These are phyloP conservation scores for Dioszegia crocea DNA, from an alignment of 768 basidiomycete species.

Conservation along the genomic window DNA sequence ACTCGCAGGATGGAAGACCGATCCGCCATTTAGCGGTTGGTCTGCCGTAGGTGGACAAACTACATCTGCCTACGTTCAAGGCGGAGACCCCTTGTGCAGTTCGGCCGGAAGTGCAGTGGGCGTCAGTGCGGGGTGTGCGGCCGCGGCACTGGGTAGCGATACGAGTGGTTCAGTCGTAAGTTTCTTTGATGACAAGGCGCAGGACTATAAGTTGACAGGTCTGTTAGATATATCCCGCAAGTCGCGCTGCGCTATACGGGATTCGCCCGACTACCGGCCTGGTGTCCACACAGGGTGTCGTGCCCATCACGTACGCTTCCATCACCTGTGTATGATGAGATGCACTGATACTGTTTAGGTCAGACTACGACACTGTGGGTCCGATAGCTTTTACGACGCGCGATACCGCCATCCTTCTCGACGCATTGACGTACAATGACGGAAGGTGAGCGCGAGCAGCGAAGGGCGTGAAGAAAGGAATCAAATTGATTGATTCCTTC, in stretches of 20 bases:
- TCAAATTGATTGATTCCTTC: neutral
- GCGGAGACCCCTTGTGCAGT: slow-evolving; percentile 5
- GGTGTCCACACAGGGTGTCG: slow-evolving; percentile 19
- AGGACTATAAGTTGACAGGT: neutral
- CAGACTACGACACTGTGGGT: slow-evolving; percentile 20
- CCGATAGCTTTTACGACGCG: slow-evolving; percentile 19
- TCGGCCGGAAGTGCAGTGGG: slow-evolving; percentile 18
- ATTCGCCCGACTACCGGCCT: slow-evolving; percentile 32
- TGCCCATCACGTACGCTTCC: slow-evolving; percentile 16
- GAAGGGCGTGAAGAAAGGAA: neutral
- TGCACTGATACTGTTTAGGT: neutral
- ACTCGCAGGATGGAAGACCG: slow-evolving; percentile 11
- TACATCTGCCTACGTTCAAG: slow-evolving; percentile 12
- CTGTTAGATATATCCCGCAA: slow-evolving; percentile 14
- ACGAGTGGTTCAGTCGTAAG: slow-evolving; percentile 19
- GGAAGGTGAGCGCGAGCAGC: neutral
- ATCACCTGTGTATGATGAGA: too few species aligned
- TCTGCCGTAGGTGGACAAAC: slow-evolving; percentile 15
- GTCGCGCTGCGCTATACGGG: slow-evolving; percentile 32
- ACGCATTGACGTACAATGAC: slow-evolving; percentile 19
- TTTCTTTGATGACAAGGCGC: neutral
- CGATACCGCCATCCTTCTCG: slow-evolving; percentile 23
- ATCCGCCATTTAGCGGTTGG: slow-evolving; percentile 4
- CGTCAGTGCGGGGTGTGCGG: slow-evolving; percentile 15
- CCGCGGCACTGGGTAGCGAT: slow-evolving; percentile 13